Percentiles rank a stretch among this genome's conserved stretches.
These are phyloP conservation scores for Suillus bovinus DNA, from an alignment of 768 basidiomycete genomes.

Conservation along the genomic window DNA sequence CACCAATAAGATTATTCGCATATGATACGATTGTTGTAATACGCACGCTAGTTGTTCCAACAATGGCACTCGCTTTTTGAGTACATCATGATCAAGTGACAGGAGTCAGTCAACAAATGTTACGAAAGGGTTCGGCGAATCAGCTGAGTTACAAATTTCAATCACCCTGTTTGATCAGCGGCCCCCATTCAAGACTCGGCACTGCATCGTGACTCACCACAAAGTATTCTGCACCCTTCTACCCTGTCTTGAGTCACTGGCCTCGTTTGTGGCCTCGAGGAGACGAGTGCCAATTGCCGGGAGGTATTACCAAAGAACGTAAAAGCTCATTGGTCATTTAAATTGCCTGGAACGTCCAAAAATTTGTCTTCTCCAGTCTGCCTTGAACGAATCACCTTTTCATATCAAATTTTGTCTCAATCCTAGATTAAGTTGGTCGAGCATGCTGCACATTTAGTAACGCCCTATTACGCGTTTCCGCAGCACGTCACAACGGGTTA, in stretches of 20 bases:
- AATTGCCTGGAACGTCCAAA: no score
- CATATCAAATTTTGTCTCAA: no score
- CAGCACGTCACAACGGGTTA: no score
- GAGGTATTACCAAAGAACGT: slow-evolving; percentile 54
- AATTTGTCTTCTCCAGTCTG: no score
- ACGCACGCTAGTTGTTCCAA: neutral
- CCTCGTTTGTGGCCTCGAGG: slow-evolving; percentile 66
- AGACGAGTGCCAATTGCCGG: slow-evolving; percentile 66
- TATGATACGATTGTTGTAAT: neutral
- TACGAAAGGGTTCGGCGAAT: slow-evolving; percentile 14
- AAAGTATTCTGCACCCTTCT: slow-evolving; percentile 66
- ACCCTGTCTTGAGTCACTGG: slow-evolving; percentile 69
- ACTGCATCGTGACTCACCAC: neutral
- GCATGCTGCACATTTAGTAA: no score
- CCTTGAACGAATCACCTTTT: no score
- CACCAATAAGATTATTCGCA: neutral
- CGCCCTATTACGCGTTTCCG: no score
- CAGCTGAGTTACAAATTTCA: slow-evolving; percentile 31
- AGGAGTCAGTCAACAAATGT: neutral
- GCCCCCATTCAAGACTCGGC: slow-evolving; percentile 20
- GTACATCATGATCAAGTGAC: neutral
- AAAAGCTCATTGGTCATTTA: no score
- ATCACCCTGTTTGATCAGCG: slow-evolving; percentile 51
- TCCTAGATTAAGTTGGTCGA: no score
- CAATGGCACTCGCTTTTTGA: neutral